Evolutionary conservation across 768 basidiomycete species (phyloP).

Genomic region (Pleurotus salmoneostramineus): DNA sequence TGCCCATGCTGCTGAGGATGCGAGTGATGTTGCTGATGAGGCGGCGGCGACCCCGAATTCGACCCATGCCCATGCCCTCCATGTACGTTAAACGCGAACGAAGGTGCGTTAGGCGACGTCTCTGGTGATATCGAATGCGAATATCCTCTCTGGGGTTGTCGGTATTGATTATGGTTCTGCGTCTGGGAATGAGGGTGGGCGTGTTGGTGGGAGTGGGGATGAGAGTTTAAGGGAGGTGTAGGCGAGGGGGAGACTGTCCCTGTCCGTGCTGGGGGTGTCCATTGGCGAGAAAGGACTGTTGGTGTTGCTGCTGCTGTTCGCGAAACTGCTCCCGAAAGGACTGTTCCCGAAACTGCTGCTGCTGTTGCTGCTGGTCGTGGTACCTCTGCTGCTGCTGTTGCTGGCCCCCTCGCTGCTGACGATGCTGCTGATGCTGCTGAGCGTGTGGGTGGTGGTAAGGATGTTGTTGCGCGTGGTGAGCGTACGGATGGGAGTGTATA

Average conservation of each 20-base stretch:
- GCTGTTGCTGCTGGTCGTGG: no score
- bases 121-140: no score
- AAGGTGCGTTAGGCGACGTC: neutral
- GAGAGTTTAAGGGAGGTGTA: neutral
- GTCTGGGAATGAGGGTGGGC: neutral
- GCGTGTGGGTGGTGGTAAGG: slow-evolving; percentile 46
- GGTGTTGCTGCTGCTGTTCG: neutral
- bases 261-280: neutral
- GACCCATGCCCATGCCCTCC: no score
- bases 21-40: no score
- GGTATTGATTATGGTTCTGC: neutral
- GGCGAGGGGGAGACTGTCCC: neutral
- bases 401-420: neutral
- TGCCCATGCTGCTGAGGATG: no score
- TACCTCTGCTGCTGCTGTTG: no score
- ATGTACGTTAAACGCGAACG: neutral
- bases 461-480: slow-evolving; percentile 57
- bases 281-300: neutral
- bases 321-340: no score
- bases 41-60: no score
- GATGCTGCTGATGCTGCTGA: slow-evolving; percentile 29
- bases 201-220: neutral
- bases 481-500: slow-evolving; percentile 3
- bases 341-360: no score
- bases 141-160: no score